phyloP scores from a whole-genome alignment of 768 basidiomycete genomes.

The Coprinopsis cinerea region DNA sequence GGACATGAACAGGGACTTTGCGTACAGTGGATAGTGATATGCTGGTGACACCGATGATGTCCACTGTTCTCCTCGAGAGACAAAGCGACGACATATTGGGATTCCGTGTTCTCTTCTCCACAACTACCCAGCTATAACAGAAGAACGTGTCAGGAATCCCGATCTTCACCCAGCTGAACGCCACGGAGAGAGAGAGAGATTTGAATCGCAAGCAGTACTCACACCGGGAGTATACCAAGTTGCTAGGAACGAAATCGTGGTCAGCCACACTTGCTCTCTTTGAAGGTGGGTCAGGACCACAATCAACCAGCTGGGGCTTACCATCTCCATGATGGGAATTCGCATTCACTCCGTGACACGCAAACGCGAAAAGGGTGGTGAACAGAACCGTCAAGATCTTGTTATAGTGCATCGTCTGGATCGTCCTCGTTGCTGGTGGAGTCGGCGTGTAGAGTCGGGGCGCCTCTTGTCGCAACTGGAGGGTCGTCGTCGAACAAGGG shows the following conservation, averaged over 20 bases:
- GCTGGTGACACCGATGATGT: conserved; percentile 18
- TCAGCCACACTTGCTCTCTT: not conserved
- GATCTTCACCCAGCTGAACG: conserved; percentile 13
- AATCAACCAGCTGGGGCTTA: conserved; percentile 2
- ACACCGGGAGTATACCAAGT: conserved; percentile 20
- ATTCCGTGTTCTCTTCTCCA: conserved; percentile 15
- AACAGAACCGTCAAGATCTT: not conserved
- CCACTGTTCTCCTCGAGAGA: conserved; percentile 16
- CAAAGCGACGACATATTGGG: conserved; percentile 21
- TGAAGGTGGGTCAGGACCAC: not conserved
- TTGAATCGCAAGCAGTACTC: not conserved
- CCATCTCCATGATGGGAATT: conserved; percentile 15
- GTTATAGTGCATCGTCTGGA: not conserved
- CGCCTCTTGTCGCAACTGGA: too few relatives aligned
- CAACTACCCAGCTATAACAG: conserved; percentile 17
- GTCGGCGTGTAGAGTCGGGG: too few relatives aligned
- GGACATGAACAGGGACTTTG: not conserved
- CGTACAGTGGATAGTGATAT: conserved; percentile 20
- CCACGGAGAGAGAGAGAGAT: not conserved
- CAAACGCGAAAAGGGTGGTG: not conserved
- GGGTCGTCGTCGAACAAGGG: too few relatives aligned
- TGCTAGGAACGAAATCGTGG: conserved; percentile 13
- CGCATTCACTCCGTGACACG: not conserved
- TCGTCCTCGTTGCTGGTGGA: too few relatives aligned
- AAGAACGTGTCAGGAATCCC: conserved; percentile 1